A percentile compares a stretch with the other conserved stretches of the same genome.
Evolutionary conservation across 257 asterid species (phyloP).

Genomic region (Ajuga chamaepitys): DNA sequence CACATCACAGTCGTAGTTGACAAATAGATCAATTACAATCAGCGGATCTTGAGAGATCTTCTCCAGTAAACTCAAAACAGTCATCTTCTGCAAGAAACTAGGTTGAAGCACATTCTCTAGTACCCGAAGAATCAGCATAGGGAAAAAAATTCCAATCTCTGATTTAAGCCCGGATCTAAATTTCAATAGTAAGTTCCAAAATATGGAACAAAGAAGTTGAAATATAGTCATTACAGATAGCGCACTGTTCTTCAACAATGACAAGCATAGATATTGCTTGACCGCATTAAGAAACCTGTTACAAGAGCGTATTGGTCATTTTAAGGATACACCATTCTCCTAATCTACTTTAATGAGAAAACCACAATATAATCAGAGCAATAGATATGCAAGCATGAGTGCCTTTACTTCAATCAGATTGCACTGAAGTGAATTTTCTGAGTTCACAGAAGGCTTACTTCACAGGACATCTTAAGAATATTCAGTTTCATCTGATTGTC

Average conservation of each 20-base stretch:
- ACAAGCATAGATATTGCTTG: constrained; percentile 86
- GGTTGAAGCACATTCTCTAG: constrained; percentile 98
- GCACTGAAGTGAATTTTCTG: constrained; percentile 4
- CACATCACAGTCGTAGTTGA: constrained; percentile 96
- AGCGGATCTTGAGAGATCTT: constrained; percentile 76
- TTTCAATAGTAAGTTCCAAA: constrained; percentile 59
- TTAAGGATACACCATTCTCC: constrained; percentile 7
- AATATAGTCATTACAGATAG: constrained; percentile 89
- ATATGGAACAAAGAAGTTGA: constrained; percentile 72
- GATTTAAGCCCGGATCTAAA: constrained; percentile 87
- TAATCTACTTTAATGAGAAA: constrained; percentile 6
- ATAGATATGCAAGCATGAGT: neutral
- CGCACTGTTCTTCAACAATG: constrained; percentile 96
- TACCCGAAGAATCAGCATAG: constrained; percentile 95
- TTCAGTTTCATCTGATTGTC: neutral
- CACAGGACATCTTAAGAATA: neutral
- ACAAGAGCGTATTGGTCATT: constrained; percentile 22
- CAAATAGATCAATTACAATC: constrained; percentile 75
- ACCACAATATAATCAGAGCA: neutral
- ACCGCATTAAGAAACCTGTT: constrained; percentile 84
- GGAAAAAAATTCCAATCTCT: constrained; percentile 92
- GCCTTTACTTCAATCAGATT: constrained; percentile 6
- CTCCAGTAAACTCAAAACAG: constrained; percentile 78
- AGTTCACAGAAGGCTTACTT: constrained; percentile 16
- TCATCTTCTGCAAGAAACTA: constrained; percentile 97